Percentiles rank a stretch among this genome's conserved stretches.
Conservation (phyloP, 2,329 filamentous ascomycete genomes). For the Aureobasidium sp. region DNA sequence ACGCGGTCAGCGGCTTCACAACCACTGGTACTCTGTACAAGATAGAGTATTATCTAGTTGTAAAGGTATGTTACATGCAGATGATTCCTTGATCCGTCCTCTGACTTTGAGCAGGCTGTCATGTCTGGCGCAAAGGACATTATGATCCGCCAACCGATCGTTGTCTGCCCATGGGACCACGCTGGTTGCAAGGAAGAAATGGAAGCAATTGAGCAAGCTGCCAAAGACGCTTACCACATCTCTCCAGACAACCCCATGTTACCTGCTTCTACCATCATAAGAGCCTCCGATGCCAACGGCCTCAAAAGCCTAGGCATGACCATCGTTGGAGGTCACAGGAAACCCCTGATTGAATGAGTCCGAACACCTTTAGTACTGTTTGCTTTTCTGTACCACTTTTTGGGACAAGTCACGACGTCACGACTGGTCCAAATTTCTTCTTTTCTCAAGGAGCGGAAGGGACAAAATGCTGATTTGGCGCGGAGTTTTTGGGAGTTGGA, state of each 20-base stretch:
- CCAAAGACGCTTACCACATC: slow-evolving; percentile 82
- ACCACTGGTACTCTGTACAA: slow-evolving; percentile 93
- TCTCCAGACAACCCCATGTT: slow-evolving; percentile 88
- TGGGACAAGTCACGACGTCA: slow-evolving; percentile 5
- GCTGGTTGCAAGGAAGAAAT: slow-evolving; percentile 97
- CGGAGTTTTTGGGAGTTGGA: slow-evolving; percentile 3
- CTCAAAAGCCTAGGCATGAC: slow-evolving; percentile 55
- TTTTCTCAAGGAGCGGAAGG: not conserved
- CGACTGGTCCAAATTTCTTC: not conserved
- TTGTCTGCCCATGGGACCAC: slow-evolving; percentile 92
- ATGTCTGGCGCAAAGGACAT: slow-evolving; percentile 86
- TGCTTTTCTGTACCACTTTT: not conserved
- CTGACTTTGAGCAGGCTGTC: slow-evolving; percentile 58
- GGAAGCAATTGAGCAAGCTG: slow-evolving; percentile 94
- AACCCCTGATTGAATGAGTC: slow-evolving; percentile 58
- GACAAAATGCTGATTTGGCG: slow-evolving; percentile 11
- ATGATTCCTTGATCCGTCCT: not conserved
- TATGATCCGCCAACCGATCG: slow-evolving; percentile 79
- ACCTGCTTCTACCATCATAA: slow-evolving; percentile 76
- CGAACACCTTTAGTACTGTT: not conserved
- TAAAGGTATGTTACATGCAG: slow-evolving; percentile 61
- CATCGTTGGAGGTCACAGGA: slow-evolving; percentile 55
- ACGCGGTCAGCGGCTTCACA: slow-evolving; percentile 83
- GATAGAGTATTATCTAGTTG: slow-evolving; percentile 91
- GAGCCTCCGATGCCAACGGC: slow-evolving; percentile 64